These are phyloP conservation scores for Pseudogymnoascus sp. DNA, from an alignment of 2,329 filamentous ascomycete species.

Conservation along the genomic window DNA sequence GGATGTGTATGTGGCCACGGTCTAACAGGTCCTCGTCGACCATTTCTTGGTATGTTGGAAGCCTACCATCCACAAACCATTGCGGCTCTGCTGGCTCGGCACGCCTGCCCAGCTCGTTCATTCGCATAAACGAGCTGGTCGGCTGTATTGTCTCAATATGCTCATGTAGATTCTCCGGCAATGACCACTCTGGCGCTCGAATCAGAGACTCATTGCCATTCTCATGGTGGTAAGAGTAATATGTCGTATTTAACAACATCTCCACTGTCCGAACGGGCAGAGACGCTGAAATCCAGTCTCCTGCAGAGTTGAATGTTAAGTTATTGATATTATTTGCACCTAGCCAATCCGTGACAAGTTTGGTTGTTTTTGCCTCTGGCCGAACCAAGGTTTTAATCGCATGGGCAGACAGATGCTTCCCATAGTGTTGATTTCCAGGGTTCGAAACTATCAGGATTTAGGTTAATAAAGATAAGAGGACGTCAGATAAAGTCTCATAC, in stretches of 20 bases:
- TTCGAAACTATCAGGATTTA: constrained; percentile 35
- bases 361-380: constrained; percentile 41
- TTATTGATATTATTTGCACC: constrained; percentile 40
- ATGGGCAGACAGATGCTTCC: constrained; percentile 41
- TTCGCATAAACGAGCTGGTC: constrained; percentile 49
- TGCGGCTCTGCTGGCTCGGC: neutral
- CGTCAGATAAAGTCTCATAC: constrained; percentile 24
- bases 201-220: constrained; percentile 41
- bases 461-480: constrained; percentile 11
- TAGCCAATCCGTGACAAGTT: constrained; percentile 48
- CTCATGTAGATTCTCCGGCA: constrained; percentile 46
- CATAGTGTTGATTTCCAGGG: constrained; percentile 44
- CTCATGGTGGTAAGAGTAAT: constrained; percentile 43
- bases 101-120: neutral
- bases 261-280: constrained; percentile 44
- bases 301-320: constrained; percentile 40
- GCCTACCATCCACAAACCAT: neutral
- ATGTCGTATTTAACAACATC: constrained; percentile 42
- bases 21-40: neutral
- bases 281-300: constrained; percentile 48
- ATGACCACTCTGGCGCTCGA: constrained; percentile 47
- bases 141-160: constrained; percentile 53
- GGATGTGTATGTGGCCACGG: neutral
- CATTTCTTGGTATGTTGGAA: neutral
- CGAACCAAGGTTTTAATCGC: constrained; percentile 46